A percentile compares a stretch with the other conserved stretches of the same genome.
phyloP scores from a whole-genome alignment of 305 asterid species.

The Stenogyne calaminthoides region DNA sequence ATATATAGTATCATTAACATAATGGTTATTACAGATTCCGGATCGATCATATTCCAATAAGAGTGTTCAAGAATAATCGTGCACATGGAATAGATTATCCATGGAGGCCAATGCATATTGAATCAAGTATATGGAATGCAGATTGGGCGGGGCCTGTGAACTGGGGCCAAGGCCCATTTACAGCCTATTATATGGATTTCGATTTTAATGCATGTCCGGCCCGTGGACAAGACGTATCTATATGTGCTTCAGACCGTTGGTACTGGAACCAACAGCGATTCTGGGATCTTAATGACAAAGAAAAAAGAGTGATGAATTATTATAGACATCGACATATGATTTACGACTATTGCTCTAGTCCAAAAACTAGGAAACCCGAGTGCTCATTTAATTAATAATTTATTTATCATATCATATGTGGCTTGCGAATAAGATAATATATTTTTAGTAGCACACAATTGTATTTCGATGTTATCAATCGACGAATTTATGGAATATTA shows the following conservation, averaged over 20 bases:
- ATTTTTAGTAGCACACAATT: no score
- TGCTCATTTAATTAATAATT: not conserved
- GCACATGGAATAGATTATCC: conserved; percentile 36
- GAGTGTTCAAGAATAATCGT: conserved; percentile 48
- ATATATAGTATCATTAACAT: no score
- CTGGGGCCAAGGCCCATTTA: conserved; percentile 50
- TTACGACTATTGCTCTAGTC: conserved; percentile 46
- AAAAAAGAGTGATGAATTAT: conserved; percentile 16
- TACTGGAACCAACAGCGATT: conserved; percentile 34
- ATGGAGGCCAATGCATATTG: conserved; percentile 41
- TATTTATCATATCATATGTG: no score
- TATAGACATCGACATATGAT: conserved; percentile 27
- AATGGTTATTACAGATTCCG: conserved; percentile 30
- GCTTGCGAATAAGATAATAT: no score
- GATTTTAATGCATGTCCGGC: conserved; percentile 33
- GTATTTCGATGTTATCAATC: no score
- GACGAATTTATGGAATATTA: no score
- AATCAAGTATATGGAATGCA: conserved; percentile 50
- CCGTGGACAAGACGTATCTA: not conserved
- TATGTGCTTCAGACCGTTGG: conserved; percentile 19
- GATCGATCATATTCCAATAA: conserved; percentile 44
- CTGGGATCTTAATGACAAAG: conserved; percentile 25
- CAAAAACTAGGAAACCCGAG: conserved; percentile 35
- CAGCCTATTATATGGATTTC: conserved; percentile 38
- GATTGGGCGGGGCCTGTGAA: conserved; percentile 46